Percentiles rank a stretch among this genome's conserved stretches.
These are phyloP conservation scores for Metarhizium humberi DNA, from an alignment of 2,329 filamentous ascomycete genomes.

Conservation along the genomic window DNA sequence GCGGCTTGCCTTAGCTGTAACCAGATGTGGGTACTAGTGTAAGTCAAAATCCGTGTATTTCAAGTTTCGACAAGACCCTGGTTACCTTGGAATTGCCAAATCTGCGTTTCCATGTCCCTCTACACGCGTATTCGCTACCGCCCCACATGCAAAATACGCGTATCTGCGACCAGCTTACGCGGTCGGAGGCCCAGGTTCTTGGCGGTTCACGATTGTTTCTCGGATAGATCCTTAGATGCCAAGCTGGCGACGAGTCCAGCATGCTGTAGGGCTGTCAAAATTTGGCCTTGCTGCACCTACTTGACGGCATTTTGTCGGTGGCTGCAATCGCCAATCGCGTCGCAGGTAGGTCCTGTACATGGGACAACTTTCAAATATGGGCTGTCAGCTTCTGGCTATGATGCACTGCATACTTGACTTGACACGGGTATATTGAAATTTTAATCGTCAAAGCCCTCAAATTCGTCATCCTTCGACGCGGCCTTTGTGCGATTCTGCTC, in stretches of 20 bases:
- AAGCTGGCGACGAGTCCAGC: background rate
- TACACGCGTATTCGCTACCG: background rate
- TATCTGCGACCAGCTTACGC: background rate
- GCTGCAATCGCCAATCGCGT: no score
- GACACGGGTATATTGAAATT: conserved; percentile 15
- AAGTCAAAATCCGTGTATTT: background rate
- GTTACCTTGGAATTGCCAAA: background rate
- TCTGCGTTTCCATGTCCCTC: background rate
- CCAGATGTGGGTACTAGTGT: no score
- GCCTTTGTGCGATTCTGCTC: conserved; percentile 40
- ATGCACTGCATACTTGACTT: no score
- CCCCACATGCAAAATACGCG: background rate
- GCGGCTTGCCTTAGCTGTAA: no score
- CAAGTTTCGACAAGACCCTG: background rate
- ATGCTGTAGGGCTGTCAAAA: background rate
- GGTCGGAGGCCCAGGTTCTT: no score
- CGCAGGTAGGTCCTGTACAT: no score
- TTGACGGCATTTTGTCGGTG: no score
- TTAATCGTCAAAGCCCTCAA: conserved; percentile 49
- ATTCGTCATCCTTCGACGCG: conserved; percentile 37
- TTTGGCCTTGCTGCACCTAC: background rate
- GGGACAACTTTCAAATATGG: no score
- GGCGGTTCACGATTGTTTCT: no score
- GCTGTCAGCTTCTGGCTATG: no score
- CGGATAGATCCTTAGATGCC: background rate